Percentiles rank a stretch among this genome's conserved stretches.
Evolutionary conservation across 768 basidiomycete genomes (phyloP).

Genomic region (Mycena olivaceomarginata): DNA sequence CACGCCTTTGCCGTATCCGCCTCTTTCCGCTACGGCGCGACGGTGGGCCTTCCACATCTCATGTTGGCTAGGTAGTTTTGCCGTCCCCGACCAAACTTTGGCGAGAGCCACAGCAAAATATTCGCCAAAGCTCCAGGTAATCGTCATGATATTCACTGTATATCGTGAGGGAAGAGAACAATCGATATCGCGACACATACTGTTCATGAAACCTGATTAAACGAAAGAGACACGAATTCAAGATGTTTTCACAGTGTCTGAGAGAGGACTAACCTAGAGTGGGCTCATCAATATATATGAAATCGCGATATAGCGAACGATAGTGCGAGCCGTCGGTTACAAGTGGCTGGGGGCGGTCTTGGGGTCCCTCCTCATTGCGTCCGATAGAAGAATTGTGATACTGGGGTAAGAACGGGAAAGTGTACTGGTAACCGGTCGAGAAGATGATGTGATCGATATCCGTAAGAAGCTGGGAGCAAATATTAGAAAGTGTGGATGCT

Average conservation of each 20-base stretch:
- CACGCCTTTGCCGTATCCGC: slow-evolving; percentile 42
- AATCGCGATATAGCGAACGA: slow-evolving; percentile 52
- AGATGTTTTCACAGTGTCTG: background rate
- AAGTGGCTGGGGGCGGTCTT: slow-evolving; percentile 41
- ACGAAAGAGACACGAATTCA: background rate
- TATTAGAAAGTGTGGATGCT: background rate
- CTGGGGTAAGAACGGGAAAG: slow-evolving; percentile 55
- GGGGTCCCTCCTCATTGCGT: slow-evolving; percentile 32
- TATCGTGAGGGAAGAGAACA: background rate
- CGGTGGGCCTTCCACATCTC: slow-evolving; percentile 44
- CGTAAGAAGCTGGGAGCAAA: slow-evolving; percentile 38
- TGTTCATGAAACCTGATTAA: slow-evolving; percentile 47
- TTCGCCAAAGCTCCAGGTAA: slow-evolving; percentile 37
- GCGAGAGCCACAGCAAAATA: slow-evolving; percentile 43
- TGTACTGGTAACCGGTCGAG: slow-evolving; percentile 54
- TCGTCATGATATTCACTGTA: slow-evolving; percentile 36
- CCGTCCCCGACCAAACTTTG: slow-evolving; percentile 43
- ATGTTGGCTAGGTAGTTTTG: slow-evolving; percentile 40
- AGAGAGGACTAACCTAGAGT: slow-evolving; percentile 41
- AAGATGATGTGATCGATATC: slow-evolving; percentile 55
- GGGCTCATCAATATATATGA: slow-evolving; percentile 57
- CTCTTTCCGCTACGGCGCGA: slow-evolving; percentile 23
- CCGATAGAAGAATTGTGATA: slow-evolving; percentile 49
- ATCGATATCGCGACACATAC: background rate
- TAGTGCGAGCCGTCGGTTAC: slow-evolving; percentile 51